A percentile compares a stretch with the other conserved stretches of the same genome.
phyloP scores from a whole-genome alignment of 345 rosid species.

The Eucalyptus brandiana region DNA sequence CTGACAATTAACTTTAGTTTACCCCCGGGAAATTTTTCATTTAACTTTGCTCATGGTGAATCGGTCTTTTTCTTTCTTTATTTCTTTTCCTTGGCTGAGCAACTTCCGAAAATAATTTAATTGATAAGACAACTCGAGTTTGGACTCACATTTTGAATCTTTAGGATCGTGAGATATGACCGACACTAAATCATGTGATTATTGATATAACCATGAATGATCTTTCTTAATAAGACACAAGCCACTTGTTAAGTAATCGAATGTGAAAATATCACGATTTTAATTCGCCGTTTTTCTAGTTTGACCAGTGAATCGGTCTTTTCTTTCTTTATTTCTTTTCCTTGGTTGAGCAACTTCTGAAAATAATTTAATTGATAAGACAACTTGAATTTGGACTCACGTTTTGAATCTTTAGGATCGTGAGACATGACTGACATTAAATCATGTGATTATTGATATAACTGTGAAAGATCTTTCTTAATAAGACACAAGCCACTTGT shows the following conservation, averaged over 20 bases:
- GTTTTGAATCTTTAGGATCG: background rate
- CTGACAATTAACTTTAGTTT: background rate
- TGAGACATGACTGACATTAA: background rate
- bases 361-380: background rate
- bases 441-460: background rate
- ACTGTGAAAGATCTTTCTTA: background rate
- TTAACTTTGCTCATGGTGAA: background rate
- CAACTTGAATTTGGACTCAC: background rate
- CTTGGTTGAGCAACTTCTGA: background rate
- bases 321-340: background rate
- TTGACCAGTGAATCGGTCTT: background rate
- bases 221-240: background rate
- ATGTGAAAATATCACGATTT: background rate
- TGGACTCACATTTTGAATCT: accelerated
- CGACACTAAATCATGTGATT: background rate
- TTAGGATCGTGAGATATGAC: background rate
- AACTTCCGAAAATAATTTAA: background rate
- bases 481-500: background rate
- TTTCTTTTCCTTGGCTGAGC: background rate
- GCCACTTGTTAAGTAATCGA: background rate
- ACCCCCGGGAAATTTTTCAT: background rate
- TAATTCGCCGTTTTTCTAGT: background rate
- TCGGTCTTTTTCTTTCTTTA: background rate
- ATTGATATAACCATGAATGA: background rate
- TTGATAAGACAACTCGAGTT: background rate